phyloP scores from a whole-genome alignment of 139 green algal species.

The Tetradesmus obliquus region DNA sequence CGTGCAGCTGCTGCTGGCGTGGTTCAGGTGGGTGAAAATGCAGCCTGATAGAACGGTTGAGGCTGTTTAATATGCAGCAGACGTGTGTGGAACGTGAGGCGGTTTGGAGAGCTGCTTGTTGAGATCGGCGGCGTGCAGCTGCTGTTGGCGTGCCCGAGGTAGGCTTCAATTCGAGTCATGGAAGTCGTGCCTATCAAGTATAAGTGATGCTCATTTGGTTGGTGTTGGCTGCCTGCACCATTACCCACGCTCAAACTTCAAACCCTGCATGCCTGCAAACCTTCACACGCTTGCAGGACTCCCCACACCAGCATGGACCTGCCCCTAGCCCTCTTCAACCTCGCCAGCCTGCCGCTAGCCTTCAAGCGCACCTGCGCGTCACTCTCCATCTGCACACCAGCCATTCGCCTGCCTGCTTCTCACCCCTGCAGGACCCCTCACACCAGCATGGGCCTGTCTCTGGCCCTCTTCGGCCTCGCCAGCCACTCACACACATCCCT shows the following conservation, averaged over 20 bases:
- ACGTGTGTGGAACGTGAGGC: not conserved
- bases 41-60: too few species aligned
- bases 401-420: slow-evolving; percentile 33
- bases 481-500: too few species aligned
- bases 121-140: slow-evolving; percentile 70
- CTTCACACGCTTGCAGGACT: not conserved
- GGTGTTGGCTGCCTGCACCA: too few species aligned
- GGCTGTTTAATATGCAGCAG: too few species aligned
- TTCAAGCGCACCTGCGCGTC: slow-evolving; percentile 67
- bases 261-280: slow-evolving; percentile 50
- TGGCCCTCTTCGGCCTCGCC: slow-evolving; percentile 54
- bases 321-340: slow-evolving; percentile 44
- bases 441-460: slow-evolving; percentile 59
- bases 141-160: slow-evolving; percentile 69
- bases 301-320: slow-evolving; percentile 57
- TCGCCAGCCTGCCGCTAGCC: slow-evolving; percentile 53
- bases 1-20: slow-evolving; percentile 67
- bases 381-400: too few species aligned
- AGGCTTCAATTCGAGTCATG: not conserved
- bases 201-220: too few species aligned
- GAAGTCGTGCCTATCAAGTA: too few species aligned
- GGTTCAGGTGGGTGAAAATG: slow-evolving; percentile 54
- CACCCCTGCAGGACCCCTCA: slow-evolving; percentile 35
- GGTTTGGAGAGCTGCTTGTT: slow-evolving; percentile 71
- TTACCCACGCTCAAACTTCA: slow-evolving; percentile 19